A percentile compares a stretch with the other conserved stretches of the same genome.
These are phyloP conservation scores for Curvularia sp. DNA, from an alignment of 2,329 filamentous ascomycete species.

Conservation along the genomic window DNA sequence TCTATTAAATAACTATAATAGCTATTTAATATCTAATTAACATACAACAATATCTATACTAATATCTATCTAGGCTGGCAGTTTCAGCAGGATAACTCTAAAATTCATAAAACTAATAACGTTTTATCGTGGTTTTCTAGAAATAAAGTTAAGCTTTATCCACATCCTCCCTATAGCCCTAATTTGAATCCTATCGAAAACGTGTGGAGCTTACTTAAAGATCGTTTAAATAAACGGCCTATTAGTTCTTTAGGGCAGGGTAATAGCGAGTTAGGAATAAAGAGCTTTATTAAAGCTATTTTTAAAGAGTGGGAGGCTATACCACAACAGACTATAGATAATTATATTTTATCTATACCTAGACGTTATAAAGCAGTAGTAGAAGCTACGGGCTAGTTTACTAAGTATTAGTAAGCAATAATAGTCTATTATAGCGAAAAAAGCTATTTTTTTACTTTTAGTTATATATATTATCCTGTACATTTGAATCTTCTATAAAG, in stretches of 20 bases:
- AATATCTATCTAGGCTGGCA: background rate
- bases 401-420: too few relatives aligned
- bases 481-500: too few relatives aligned
- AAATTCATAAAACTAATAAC: background rate
- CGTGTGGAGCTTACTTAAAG: background rate
- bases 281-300: too few relatives aligned
- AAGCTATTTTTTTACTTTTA: background rate
- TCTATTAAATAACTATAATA: background rate
- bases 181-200: background rate
- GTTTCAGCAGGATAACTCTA: background rate
- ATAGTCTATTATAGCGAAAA: background rate
- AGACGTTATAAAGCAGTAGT: too few relatives aligned
- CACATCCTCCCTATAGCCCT: background rate
- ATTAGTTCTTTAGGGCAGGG: background rate
- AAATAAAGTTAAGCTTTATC: background rate
- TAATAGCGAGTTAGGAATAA: too few relatives aligned
- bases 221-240: background rate
- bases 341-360: too few relatives aligned
- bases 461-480: too few relatives aligned
- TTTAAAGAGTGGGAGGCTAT: too few relatives aligned
- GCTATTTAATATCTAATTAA: background rate
- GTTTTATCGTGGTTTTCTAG: background rate
- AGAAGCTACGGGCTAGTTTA: background rate
- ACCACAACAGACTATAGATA: too few relatives aligned
- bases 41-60: background rate